A percentile compares a stretch with the other conserved stretches of the same genome.
These are phyloP conservation scores for Crotalaria pallida DNA, from an alignment of 306 rosid species.

Conservation along the genomic window DNA sequence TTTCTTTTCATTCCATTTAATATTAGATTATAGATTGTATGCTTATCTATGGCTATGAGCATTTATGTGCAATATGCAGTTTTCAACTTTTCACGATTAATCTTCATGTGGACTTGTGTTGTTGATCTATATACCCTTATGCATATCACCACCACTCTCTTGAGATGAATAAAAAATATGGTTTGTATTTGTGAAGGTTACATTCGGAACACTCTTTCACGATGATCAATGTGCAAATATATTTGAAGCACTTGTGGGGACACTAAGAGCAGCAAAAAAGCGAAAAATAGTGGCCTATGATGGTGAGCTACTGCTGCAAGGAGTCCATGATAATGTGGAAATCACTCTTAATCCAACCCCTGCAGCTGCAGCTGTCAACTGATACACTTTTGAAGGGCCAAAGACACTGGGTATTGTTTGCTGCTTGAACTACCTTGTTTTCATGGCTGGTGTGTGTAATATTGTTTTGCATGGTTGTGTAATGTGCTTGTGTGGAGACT, in stretches of 20 bases:
- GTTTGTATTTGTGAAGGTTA: slow-evolving; percentile 47
- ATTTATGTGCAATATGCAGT: background rate
- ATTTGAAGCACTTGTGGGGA: slow-evolving; percentile 91
- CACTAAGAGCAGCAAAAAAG: slow-evolving; percentile 86
- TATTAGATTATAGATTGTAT: no score
- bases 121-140: background rate
- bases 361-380: slow-evolving; percentile 16
- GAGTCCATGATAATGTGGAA: slow-evolving; percentile 92
- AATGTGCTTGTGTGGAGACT: background rate
- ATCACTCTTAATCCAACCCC: slow-evolving; percentile 62
- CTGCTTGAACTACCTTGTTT: background rate
- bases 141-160: background rate
- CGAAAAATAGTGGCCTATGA: slow-evolving; percentile 61
- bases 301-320: slow-evolving; percentile 89
- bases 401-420: background rate
- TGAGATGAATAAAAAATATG: slow-evolving; percentile 3
- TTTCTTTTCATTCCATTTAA: no score
- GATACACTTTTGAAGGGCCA: background rate
- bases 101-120: slow-evolving; percentile 4
- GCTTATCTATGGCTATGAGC: background rate
- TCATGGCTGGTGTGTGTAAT: slow-evolving; percentile 1
- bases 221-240: slow-evolving; percentile 89
- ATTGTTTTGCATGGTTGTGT: background rate
- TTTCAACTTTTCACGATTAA: background rate
- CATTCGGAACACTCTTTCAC: slow-evolving; percentile 75